Conservation (phyloP, 2,329 filamentous ascomycete genomes). For the Pseudocercospora fijiensis region DNA sequence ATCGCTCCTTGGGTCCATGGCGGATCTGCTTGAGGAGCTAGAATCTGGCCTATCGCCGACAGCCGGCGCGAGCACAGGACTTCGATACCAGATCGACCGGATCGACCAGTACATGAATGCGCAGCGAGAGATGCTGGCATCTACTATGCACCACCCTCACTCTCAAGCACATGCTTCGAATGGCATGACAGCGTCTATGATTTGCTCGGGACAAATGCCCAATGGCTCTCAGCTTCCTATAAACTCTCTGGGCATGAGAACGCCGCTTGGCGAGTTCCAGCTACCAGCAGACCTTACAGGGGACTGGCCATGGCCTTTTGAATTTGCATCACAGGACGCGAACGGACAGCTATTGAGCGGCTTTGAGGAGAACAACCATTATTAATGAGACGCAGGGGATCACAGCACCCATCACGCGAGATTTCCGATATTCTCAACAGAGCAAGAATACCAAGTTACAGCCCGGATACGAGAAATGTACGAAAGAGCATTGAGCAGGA, state of each 20-base stretch:
- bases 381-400: background rate
- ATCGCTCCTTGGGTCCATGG: slow-evolving; percentile 46
- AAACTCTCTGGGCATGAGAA: slow-evolving; percentile 23
- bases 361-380: slow-evolving; percentile 3
- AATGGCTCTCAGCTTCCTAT: slow-evolving; percentile 5
- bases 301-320: slow-evolving; percentile 45
- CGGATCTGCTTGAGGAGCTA: slow-evolving; percentile 47
- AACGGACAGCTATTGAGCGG: slow-evolving; percentile 15
- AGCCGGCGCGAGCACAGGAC: slow-evolving; percentile 42
- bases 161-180: background rate
- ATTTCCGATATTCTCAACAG: too few relatives aligned
- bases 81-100: slow-evolving; percentile 45
- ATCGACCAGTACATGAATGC: slow-evolving; percentile 48
- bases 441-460: too few relatives aligned
- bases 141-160: slow-evolving; percentile 8
- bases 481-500: background rate
- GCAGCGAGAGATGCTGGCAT: slow-evolving; percentile 28
- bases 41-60: slow-evolving; percentile 45
- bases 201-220: background rate
- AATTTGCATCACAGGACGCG: slow-evolving; percentile 19
- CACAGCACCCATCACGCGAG: background rate
- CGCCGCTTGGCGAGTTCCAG: slow-evolving; percentile 40
- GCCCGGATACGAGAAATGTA: background rate
- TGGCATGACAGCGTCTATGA: background rate
- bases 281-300: slow-evolving; percentile 43